These are phyloP conservation scores for Komagataella pastoris DNA, from an alignment of 805 yeast genomes.

Conservation along the genomic window DNA sequence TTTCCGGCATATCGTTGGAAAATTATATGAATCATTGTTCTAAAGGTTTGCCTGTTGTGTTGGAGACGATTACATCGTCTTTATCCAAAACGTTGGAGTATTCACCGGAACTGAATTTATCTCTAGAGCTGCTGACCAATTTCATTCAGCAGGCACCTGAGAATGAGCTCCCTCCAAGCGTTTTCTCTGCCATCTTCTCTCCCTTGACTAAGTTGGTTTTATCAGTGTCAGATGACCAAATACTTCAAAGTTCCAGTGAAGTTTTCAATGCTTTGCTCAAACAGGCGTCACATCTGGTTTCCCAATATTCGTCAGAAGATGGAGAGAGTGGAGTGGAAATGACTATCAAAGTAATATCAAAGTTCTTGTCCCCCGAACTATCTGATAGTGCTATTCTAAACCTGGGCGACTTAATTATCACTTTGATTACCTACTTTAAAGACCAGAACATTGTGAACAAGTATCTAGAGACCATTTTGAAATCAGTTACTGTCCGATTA, in stretches of 20 bases:
- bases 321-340: conserved; percentile 35
- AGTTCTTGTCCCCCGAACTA: conserved; percentile 55
- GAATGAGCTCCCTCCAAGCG: conserved; percentile 19
- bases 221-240: conserved; percentile 55
- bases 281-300: conserved; percentile 21
- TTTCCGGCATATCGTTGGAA: conserved; percentile 29
- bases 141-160: conserved; percentile 32
- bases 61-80: conserved; percentile 22
- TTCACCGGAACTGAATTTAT: conserved; percentile 43
- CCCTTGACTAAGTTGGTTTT: conserved; percentile 24
- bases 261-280: conserved; percentile 49
- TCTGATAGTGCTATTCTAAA: conserved; percentile 76
- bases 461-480: conserved; percentile 43
- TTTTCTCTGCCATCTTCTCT: conserved; percentile 31
- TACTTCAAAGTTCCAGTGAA: conserved; percentile 67
- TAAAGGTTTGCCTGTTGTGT: conserved; percentile 36
- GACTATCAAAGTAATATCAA: conserved; percentile 52
- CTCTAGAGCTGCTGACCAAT: conserved; percentile 41
- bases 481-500: conserved; percentile 61
- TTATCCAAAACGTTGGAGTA: conserved; percentile 29
- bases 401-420: conserved; percentile 38
- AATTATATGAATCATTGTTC: conserved; percentile 35
- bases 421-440: conserved; percentile 16
- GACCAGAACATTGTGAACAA: conserved; percentile 23
- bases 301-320: conserved; percentile 18